A percentile compares a stretch with the other conserved stretches of the same genome.
Evolutionary conservation across 306 rosid genomes (phyloP).

Genomic region (Gillenia trifoliata): DNA sequence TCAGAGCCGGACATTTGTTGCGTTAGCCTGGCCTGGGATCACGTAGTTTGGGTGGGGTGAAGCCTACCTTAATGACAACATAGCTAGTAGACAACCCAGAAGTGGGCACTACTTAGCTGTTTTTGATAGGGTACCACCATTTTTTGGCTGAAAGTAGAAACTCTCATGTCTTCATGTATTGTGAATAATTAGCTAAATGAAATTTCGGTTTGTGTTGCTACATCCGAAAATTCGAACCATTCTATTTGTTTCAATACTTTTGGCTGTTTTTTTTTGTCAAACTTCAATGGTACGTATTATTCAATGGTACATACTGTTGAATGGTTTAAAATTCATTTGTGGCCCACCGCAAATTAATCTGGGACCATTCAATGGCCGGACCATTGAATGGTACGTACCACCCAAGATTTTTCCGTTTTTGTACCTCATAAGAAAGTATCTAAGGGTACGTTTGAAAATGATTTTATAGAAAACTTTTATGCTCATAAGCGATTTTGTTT

Average conservation of each 20-base stretch:
- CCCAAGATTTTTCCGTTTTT: too few species aligned
- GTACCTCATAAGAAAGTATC: neutral
- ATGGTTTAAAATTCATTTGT: too few species aligned
- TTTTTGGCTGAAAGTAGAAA: neutral
- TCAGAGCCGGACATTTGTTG: neutral
- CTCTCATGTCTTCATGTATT: neutral
- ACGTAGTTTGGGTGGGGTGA: slow-evolving; percentile 17
- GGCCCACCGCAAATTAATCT: too few species aligned
- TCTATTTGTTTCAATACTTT: neutral
- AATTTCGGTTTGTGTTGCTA: neutral
- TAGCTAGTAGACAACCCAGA: slow-evolving; percentile 2
- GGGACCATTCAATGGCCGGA: too few species aligned
- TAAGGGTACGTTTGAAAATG: neutral
- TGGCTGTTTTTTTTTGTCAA: too few species aligned
- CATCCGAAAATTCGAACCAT: neutral
- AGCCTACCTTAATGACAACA: slow-evolving; percentile 2
- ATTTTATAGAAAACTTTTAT: neutral
- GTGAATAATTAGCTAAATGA: neutral
- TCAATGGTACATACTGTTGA: too few species aligned
- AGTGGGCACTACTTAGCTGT: slow-evolving; percentile 6
- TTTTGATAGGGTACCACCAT: slow-evolving; percentile 8
- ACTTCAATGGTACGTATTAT: too few species aligned
- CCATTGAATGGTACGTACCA: too few species aligned
- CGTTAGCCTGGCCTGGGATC: neutral
- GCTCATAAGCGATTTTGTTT: neutral